Conservation (phyloP, 2,329 filamentous ascomycete genomes). For the Cercospora sp. region DNA sequence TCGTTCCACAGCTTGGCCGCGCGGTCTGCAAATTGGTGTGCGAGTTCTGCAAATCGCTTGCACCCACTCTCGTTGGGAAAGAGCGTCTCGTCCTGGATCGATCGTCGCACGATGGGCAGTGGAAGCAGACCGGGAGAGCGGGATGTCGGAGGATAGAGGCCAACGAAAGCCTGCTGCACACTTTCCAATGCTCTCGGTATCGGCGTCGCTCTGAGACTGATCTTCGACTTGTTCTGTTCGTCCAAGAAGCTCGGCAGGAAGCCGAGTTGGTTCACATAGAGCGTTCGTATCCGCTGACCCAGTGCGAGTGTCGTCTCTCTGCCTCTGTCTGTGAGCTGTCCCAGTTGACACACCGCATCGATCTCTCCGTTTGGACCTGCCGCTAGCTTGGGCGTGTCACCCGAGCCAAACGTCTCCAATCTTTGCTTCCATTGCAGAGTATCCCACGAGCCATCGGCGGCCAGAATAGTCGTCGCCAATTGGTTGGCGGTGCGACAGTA, state of each 20-base stretch:
- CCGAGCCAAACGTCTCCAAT: conserved; percentile 74
- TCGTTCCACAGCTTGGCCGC: conserved; percentile 52
- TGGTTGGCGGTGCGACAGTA: conserved; percentile 80
- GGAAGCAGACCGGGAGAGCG: conserved; percentile 46
- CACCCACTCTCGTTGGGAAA: conserved; percentile 54
- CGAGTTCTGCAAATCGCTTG: conserved; percentile 50
- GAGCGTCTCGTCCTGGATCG: conserved; percentile 51
- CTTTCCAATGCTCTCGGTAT: conserved; percentile 54
- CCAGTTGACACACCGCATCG: conserved; percentile 75
- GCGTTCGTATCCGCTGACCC: conserved; percentile 49
- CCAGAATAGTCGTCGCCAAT: conserved; percentile 63
- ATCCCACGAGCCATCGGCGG: conserved; percentile 58
- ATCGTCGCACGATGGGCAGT: conserved; percentile 48
- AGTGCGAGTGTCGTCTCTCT: conserved; percentile 52
- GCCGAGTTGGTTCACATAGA: conserved; percentile 53
- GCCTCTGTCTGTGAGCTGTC: conserved; percentile 53
- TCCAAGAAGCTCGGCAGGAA: conserved; percentile 51
- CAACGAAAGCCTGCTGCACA: conserved; percentile 52
- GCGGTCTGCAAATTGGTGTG: conserved; percentile 50
- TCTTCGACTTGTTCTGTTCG: conserved; percentile 37
- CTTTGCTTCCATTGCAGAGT: conserved; percentile 65
- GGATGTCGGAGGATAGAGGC: conserved; percentile 49
- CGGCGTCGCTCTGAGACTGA: conserved; percentile 51
- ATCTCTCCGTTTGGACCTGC: conserved; percentile 66
- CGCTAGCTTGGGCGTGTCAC: conserved; percentile 64